Percentiles rank a stretch among this genome's conserved stretches.
Conservation (phyloP, 2,329 filamentous ascomycete genomes). For the Elsinoe ampelina region DNA sequence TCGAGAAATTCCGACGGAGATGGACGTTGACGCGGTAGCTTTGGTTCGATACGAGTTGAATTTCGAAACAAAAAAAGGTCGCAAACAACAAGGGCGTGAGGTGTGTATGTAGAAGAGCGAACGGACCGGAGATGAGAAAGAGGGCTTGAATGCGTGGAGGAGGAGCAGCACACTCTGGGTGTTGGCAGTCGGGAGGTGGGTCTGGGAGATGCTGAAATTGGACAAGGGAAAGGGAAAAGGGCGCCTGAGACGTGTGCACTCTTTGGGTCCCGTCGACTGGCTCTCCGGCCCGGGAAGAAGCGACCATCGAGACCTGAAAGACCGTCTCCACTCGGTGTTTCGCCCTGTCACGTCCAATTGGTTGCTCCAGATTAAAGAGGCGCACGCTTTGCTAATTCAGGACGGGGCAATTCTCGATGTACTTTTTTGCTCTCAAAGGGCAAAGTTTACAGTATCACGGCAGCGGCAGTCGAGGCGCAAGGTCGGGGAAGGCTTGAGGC, state of each 20-base stretch:
- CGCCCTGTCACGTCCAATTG: constrained; percentile 1
- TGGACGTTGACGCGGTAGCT: background rate
- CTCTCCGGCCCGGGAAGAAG: constrained; percentile 6
- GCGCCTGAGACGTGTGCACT: background rate
- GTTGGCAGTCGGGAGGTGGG: background rate
- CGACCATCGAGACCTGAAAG: background rate
- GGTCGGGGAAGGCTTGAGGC: background rate
- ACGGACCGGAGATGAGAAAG: background rate
- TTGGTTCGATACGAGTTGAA: too few species aligned
- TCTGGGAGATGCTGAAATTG: constrained; percentile 6
- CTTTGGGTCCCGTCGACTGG: too few species aligned
- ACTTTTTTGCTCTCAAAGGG: background rate
- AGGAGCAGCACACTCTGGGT: too few species aligned
- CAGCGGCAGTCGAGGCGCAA: background rate
- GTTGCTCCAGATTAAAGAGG: constrained; percentile 10
- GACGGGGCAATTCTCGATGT: background rate
- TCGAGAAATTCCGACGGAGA: constrained; percentile 12
- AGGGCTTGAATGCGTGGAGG: background rate
- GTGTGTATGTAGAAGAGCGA: background rate
- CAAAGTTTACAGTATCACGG: background rate
- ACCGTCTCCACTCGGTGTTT: background rate
- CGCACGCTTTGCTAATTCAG: constrained; percentile 11
- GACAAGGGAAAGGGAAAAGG: constrained; percentile 7
- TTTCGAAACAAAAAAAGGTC: background rate
- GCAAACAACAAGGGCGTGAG: background rate